Evolutionary conservation across 805 yeast species (phyloP), one percentile per base, ranked within the genome.

Genomic region (Candida parachauliodes): DNA sequence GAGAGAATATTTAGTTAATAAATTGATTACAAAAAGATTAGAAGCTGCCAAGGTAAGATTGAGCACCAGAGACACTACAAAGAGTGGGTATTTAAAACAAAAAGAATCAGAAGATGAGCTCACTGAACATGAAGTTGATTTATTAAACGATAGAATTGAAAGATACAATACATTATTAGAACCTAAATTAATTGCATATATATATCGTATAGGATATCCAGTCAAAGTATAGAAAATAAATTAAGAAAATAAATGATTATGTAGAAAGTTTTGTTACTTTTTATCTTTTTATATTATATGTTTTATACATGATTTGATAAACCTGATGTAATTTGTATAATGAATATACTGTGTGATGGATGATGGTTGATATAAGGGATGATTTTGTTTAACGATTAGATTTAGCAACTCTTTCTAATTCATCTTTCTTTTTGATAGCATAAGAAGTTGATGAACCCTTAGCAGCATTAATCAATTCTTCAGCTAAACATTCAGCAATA

Each of bases 391-490:
- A 93, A 88, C 99, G 98, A 96, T 93, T 93, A 73, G 98, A 91
- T 80, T 93, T 93, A 72, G 99, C 99, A 76, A 93, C 99, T 86
- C 99, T 95, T 84, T 93, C 99, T 74, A 93, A 86, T 83, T 93
- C 99, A 76, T 93, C 99, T 95, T 93, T 93, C 98, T 93, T 93
- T 94, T 93, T 93, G 81, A 93, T 94, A 64, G 98, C 98, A 74
- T 89, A 94, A 68, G 98, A 93, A 74, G 97, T 94, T 58, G 99
- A 89, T 65, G 98, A 93, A 77, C 98, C 98, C 84, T 93, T 93
- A 68, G 95, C 98, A 65, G 99, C 99, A 82, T 93, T 93, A 75
- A 93, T 94, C 74, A 93, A 86, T 83, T 93, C 99, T 81, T 93
- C 99, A 70, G 99, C 98, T 72, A 93, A 86, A 78, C 98, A 93